Evolutionary conservation across 768 basidiomycete genomes (phyloP), one percentile per base, ranked within the genome.

Genomic region (Boletus subparvulus): DNA sequence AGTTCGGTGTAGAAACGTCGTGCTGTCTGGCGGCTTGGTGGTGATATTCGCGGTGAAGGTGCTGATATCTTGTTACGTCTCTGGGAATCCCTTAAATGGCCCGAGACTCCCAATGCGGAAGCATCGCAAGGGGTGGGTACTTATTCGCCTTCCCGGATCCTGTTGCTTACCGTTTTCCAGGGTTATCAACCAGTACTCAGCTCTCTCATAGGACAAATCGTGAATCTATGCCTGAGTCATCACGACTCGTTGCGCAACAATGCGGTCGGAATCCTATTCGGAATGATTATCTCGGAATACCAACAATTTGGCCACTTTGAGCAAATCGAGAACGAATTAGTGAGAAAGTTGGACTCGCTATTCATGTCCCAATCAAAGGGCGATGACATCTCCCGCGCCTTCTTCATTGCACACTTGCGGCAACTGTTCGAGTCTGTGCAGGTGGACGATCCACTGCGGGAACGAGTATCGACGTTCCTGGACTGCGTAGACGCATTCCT

Each of bases 361-460:
- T 97, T 97, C 77, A 94, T 94, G 88, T 90, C 88, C 17, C 91
- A 94, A 61, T 90, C 87, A 71, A 92, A 92, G 73, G 86, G 89
- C 26, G 92, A 95, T 63, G 91, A 95, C 58, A 88, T 95, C 28
- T 91, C 92, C 43, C 83, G 94, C 49, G 89, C 91, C 9, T 94
- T 95, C 74, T 98, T 98, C 77, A 87, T 98, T 65, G 83, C 86
- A 19, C 92, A 95, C 56, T 82, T 98, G 43, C 86, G 93, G 16
- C 85, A 87, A 61, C 77, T 97, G n/a, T 98, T 98, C 68, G 91
- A 94, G 52, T 81, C 85, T 17, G 84, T 88, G 2, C 81, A 87
- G 32, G 89, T 94, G 13, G 92, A 96, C 62, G 86, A 88, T 47
- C 79, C 82, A 40, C 80, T 98, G 35, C 84, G 90, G 8, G 83